These are phyloP conservation scores for Mariannaea elegans DNA, from an alignment of 2,329 filamentous ascomycete species.

Conservation along the genomic window DNA sequence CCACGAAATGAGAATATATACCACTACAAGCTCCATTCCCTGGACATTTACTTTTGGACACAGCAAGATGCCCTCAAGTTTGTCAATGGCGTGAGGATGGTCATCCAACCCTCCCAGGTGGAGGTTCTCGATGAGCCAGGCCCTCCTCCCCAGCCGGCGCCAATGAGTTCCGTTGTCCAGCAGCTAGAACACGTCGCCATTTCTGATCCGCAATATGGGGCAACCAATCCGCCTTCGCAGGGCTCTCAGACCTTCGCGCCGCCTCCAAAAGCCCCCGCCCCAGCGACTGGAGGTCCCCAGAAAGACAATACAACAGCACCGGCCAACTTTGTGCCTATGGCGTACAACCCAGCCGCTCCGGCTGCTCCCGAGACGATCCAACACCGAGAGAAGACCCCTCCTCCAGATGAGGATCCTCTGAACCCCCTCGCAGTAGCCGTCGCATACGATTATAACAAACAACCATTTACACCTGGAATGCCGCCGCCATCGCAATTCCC, in stretches of 20 bases:
- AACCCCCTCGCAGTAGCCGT: constrained; percentile 68
- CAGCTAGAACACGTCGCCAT: constrained; percentile 77
- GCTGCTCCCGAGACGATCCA: constrained; percentile 76
- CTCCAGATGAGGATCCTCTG: constrained; percentile 70
- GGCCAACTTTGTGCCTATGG: constrained; percentile 68
- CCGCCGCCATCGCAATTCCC: constrained; percentile 57
- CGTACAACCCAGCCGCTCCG: constrained; percentile 83
- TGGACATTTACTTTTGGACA: constrained; percentile 85
- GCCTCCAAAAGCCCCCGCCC: constrained; percentile 34
- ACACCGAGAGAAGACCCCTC: constrained; percentile 82
- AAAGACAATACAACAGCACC: constrained; percentile 34
- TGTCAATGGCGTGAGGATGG: constrained; percentile 71
- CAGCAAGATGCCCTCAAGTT: constrained; percentile 76
- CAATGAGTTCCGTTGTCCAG: constrained; percentile 76
- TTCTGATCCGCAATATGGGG: constrained; percentile 61
- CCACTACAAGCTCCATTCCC: constrained; percentile 77
- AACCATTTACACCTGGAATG: constrained; percentile 63
- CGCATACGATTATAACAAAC: constrained; percentile 62
- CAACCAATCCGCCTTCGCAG: constrained; percentile 30
- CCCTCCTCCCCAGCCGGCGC: constrained; percentile 55
- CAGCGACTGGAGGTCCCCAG: constrained; percentile 22
- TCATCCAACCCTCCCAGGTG: constrained; percentile 69
- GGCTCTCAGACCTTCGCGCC: constrained; percentile 31
- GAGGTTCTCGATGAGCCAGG: constrained; percentile 72
- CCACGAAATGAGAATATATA: constrained; percentile 79